Evolutionary conservation across 208 protist genomes (phyloP).

Genomic region (Zelonia costaricensis): DNA sequence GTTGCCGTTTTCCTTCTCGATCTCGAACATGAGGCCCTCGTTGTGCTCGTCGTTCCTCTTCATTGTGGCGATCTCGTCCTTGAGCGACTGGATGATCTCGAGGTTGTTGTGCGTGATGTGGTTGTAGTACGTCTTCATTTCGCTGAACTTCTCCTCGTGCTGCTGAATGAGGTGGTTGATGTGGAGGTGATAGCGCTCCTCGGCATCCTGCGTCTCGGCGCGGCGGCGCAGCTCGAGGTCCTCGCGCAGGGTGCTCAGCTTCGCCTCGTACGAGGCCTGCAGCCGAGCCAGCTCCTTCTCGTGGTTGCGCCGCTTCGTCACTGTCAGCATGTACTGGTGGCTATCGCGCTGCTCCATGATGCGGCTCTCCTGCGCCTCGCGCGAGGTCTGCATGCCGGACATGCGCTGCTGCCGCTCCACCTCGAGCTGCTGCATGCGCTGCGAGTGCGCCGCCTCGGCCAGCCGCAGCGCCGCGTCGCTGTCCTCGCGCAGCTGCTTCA

Average conservation of each 20-base stretch:
- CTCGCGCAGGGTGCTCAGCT: constrained; percentile 85
- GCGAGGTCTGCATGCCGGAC: constrained; percentile 57
- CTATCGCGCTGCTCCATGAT: constrained; percentile 87
- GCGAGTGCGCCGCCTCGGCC: constrained; percentile 79
- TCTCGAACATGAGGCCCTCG: constrained; percentile 97
- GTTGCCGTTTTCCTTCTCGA: constrained; percentile 96
- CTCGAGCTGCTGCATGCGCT: constrained; percentile 72
- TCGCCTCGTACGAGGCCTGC: constrained; percentile 88
- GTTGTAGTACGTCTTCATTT: constrained; percentile 99
- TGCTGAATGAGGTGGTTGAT: constrained; percentile 96
- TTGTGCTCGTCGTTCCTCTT: constrained; percentile 95
- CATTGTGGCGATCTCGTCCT: constrained; percentile 96
- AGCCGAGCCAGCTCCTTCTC: constrained; percentile 85
- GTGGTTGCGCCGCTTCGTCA: constrained; percentile 88
- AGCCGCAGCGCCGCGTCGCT: constrained; percentile 88
- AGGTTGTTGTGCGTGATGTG: constrained; percentile 98
- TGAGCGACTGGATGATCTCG: constrained; percentile 97
- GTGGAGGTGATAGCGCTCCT: constrained; percentile 96
- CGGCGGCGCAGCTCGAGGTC: constrained; percentile 93
- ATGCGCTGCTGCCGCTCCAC: constrained; percentile 55
- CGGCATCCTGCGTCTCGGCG: constrained; percentile 94
- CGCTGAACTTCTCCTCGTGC: constrained; percentile 95
- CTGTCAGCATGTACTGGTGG: constrained; percentile 87
- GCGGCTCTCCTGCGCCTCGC: constrained; percentile 76
- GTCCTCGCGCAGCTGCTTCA: constrained; percentile 90